Evolutionary conservation across 73 alveolate genomes (phyloP).

Genomic region (Paramecium sonneborni): DNA sequence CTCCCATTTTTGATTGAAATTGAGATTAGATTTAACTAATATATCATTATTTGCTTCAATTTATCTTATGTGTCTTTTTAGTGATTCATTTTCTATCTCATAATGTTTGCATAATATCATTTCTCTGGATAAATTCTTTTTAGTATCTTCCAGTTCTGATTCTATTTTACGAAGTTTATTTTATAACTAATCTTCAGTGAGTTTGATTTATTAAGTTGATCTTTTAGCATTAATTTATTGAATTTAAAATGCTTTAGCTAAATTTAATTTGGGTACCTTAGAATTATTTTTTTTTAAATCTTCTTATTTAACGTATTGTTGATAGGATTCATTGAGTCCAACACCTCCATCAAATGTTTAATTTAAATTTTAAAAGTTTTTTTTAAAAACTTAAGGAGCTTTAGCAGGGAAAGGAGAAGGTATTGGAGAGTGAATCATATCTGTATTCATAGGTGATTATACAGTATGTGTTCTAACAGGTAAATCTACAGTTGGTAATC

Average conservation of each 20-base stretch:
- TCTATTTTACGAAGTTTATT: conserved; percentile 1
- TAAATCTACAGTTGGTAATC: not conserved
- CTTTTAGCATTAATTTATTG: conserved; percentile 47
- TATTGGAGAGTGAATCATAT: conserved; percentile 26
- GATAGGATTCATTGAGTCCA: not conserved
- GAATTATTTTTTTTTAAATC: not conserved
- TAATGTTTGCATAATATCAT: conserved; percentile 24
- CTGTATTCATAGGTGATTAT: conserved; percentile 43
- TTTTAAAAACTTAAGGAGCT: conserved; percentile 10
- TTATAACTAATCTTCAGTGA: conserved; percentile 22
- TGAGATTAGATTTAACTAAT: conserved; percentile 38
- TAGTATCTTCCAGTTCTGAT: conserved; percentile 5
- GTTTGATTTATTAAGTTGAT: conserved; percentile 22
- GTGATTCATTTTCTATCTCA: conserved; percentile 38
- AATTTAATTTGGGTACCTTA: not conserved
- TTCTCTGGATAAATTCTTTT: conserved; percentile 9
- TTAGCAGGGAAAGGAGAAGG: conserved; percentile 47
- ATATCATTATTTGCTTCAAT: conserved; percentile 40
- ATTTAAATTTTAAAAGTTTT: not conserved
- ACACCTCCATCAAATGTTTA: conserved; percentile 38
- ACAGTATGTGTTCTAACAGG: not conserved
- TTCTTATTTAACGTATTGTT: not conserved
- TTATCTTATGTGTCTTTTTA: conserved; percentile 16
- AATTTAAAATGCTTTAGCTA: conserved; percentile 21
- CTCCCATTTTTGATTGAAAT: conserved; percentile 41